Conservation (phyloP, 2,329 filamentous ascomycete species). For the Bipolaris zeicola region DNA sequence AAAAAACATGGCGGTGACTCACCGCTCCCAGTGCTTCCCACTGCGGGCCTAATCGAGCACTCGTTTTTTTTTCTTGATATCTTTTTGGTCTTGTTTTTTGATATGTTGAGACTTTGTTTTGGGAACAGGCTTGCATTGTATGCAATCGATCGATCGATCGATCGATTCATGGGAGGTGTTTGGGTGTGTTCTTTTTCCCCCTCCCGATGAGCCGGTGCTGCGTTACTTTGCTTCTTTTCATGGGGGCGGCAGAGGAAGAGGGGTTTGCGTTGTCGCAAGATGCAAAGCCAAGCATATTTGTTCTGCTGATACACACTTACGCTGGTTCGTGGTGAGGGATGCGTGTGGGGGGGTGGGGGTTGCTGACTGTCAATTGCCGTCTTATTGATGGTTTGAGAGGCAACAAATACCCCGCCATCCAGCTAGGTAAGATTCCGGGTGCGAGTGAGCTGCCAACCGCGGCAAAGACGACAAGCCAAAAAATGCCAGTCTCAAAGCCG, state of each 20-base stretch:
- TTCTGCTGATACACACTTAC: background rate
- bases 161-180: background rate
- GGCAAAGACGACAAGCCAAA: too few relatives aligned
- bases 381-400: too few relatives aligned
- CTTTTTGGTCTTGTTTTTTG: background rate
- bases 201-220: background rate
- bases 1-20: slow-evolving; percentile 2
- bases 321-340: background rate
- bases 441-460: too few relatives aligned
- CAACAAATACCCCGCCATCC: background rate
- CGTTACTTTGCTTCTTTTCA: background rate
- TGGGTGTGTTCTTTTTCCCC: background rate
- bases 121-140: background rate
- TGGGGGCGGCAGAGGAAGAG: background rate
- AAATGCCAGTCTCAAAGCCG: too few relatives aligned
- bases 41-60: background rate
- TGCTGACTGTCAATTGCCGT: background rate
- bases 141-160: background rate
- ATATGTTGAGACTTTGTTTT: background rate
- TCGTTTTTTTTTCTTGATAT: background rate
- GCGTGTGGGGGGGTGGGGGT: background rate
- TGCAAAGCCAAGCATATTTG: background rate
- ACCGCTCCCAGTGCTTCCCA: background rate
- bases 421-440: background rate
- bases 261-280: background rate